A percentile compares a stretch with the other conserved stretches of the same genome.
Evolutionary conservation across 2,329 filamentous ascomycete genomes (phyloP).

Genomic region (Colletotrichum theobromicola): DNA sequence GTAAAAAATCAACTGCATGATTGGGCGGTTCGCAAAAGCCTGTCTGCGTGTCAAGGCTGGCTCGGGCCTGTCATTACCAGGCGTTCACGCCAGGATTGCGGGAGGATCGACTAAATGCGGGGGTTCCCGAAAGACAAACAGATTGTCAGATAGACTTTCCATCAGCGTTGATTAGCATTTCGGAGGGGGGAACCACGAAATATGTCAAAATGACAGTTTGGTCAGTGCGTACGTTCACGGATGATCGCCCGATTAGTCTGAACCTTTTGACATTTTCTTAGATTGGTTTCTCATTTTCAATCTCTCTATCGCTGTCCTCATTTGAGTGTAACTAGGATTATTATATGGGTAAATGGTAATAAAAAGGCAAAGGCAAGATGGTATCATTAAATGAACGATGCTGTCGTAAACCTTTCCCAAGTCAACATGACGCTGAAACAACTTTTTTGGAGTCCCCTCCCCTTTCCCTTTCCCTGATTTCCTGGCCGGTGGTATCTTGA

Average conservation of each 20-base stretch:
- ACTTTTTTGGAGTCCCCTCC: background rate
- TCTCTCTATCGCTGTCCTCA: background rate
- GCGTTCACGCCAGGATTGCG: background rate
- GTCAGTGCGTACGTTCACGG: background rate
- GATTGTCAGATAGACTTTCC: background rate
- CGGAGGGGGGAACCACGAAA: background rate
- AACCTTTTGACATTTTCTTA: background rate
- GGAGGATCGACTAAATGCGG: background rate
- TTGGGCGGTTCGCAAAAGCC: background rate
- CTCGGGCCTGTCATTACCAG: background rate
- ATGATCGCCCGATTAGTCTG: background rate
- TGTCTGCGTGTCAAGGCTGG: background rate
- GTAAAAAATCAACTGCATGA: background rate
- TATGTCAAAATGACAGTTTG: background rate
- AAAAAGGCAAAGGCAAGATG: background rate
- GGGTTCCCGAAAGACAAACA: background rate
- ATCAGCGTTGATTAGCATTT: background rate
- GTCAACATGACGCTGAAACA: background rate
- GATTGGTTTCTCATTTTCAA: too few species aligned
- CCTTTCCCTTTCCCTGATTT: background rate
- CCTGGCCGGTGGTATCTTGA: background rate
- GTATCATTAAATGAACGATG: constrained; percentile 1
- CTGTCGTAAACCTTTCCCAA: background rate
- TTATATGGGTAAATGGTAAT: background rate
- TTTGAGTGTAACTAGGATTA: background rate